A percentile compares a stretch with the other conserved stretches of the same genome.
Conservation (phyloP, 306 rosid genomes). For the Prunus mira region DNA sequence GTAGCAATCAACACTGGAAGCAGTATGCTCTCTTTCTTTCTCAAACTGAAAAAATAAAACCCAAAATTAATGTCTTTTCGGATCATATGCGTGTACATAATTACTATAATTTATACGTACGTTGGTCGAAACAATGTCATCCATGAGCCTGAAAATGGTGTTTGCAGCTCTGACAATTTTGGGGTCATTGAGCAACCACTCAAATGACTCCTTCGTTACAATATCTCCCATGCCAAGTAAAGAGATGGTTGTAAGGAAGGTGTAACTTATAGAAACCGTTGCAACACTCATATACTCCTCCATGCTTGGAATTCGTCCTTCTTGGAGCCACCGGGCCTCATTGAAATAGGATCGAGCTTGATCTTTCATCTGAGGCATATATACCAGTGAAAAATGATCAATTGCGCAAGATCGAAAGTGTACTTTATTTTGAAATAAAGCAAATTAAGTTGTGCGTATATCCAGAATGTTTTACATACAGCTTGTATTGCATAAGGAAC, state of each 20-base stretch:
- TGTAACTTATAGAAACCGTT: not conserved
- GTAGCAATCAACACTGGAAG: constrained; percentile 8
- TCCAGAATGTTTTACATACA: not conserved
- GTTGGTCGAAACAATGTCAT: constrained; percentile 4
- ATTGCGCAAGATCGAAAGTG: not conserved
- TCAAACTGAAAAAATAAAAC: not conserved
- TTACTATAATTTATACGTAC: not conserved
- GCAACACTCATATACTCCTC: constrained; percentile 32
- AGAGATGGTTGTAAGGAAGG: not conserved
- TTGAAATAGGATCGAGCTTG: constrained; percentile 14
- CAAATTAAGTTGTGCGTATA: not conserved
- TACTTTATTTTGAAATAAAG: too few species aligned
- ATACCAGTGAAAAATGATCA: too few species aligned
- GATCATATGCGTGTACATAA: not conserved
- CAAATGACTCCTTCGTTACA: constrained; percentile 6
- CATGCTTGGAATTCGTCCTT: constrained; percentile 23
- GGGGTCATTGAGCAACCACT: constrained; percentile 3
- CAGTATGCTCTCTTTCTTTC: not conserved
- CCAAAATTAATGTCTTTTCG: not conserved
- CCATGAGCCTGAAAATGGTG: constrained; percentile 15
- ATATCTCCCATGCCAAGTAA: constrained; percentile 19
- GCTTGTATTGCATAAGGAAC: constrained; percentile 21
- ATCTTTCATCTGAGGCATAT: constrained; percentile 13
- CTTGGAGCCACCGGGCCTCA: constrained; percentile 42
- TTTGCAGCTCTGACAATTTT: constrained; percentile 11